Evolutionary conservation across 164 flowering plant species (phyloP), one percentile per base, ranked within the genome.

Genomic region (Buxus sempervirens): DNA sequence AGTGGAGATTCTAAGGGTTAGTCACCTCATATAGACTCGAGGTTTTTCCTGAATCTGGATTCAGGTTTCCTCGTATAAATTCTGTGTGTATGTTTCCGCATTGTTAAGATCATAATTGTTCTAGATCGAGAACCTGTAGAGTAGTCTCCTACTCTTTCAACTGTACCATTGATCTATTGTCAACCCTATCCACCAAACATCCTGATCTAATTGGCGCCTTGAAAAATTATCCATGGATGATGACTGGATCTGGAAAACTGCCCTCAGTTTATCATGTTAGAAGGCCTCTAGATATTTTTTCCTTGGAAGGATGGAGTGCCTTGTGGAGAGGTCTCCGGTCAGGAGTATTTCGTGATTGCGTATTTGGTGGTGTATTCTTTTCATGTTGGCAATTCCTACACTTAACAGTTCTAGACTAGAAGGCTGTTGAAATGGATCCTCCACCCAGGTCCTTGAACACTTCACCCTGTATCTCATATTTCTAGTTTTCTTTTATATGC

Each of bases 211-310:
- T 49, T 38, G 80, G 79, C 68, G 87, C 95, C 32, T 75, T 95
- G 53, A 82, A 81, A 82, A 86, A 82, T 64, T 90, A 85, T 60
- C 98, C 97, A 42, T 95, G 99, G 99, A 87, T 85, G 90, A 85
- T 95, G 85, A 87, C 97, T 65, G 99, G 98, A 12, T 85, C 99
- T 48, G 97, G 98, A 64, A 86, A 70, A 66, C 87, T 88, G 24
- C 99, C 98, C 58, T 57, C 86, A 62, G 88, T 85, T 23, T 76
- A 64, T 70, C 78, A 82, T 73, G 91, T 95, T 58, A 82, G 73
- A 73, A 84, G 77, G 60, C 84, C 81, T 58, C 64, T 60, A 26
- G 83, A 84, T 25, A 70, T 95, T 32, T 58, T 88, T 56, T 82
- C 87, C 27, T 80, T 95, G 79, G 99, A 95, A 78, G 99, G 99